Percentiles rank a stretch among this genome's conserved stretches.
Evolutionary conservation across 1,139 yeast genomes (phyloP).

Genomic region (Sugiyamaella grinbergsii): DNA sequence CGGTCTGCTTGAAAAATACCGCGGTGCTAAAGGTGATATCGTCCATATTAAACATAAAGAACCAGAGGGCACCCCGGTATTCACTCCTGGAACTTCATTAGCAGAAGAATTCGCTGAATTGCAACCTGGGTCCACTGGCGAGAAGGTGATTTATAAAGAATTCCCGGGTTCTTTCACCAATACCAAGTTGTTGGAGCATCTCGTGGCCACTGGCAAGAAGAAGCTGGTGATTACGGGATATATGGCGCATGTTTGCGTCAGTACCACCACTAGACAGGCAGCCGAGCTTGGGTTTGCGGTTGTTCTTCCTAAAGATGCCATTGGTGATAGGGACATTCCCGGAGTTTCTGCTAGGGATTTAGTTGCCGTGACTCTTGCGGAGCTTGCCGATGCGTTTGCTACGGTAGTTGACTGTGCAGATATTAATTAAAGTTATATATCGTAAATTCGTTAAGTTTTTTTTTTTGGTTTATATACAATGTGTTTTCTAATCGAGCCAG

Average conservation of each 20-base stretch:
- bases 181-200: conserved; percentile 15
- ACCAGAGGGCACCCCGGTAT: conserved; percentile 18
- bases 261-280: conserved; percentile 17
- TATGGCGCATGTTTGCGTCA: conserved; percentile 19
- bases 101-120: conserved; percentile 19
- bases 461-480: too few relatives aligned
- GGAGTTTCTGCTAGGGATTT: conserved; percentile 14
- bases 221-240: conserved; percentile 15
- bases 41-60: conserved; percentile 17
- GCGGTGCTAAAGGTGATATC: conserved; percentile 11
- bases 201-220: conserved; percentile 13
- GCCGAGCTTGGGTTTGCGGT: conserved; percentile 14
- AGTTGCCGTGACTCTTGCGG: conserved; percentile 9
- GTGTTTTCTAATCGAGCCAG: too few relatives aligned
- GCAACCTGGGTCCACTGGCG: conserved; percentile 4
- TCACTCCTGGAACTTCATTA: conserved; percentile 17
- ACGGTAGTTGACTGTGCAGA: conserved; percentile 2
- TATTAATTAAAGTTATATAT: conserved; percentile 3
- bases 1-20: conserved; percentile 17
- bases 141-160: conserved; percentile 14
- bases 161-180: conserved; percentile 15
- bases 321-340: conserved; percentile 18
- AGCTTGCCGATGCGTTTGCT: conserved; percentile 16
- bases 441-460: neutral
- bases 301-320: conserved; percentile 16